These are phyloP conservation scores for Kappamyces sp. DNA, from an alignment of 192 early-diverging fungal genomes.

Conservation along the genomic window DNA sequence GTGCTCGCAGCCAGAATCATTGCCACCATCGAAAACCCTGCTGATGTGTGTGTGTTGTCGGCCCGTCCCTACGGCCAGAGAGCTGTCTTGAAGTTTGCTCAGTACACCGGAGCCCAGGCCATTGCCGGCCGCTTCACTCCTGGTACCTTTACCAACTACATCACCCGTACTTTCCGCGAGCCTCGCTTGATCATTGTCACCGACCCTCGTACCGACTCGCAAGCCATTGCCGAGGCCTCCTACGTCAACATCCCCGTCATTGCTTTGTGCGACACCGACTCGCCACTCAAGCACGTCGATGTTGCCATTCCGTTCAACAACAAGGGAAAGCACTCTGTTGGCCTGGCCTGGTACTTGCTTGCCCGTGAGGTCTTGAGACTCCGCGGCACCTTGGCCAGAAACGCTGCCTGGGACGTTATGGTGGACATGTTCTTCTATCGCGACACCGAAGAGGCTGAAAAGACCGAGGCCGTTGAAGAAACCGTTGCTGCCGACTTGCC, in stretches of 20 bases:
- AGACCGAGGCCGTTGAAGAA: conserved; percentile 62
- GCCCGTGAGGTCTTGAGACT: conserved; percentile 99
- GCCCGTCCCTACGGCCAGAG: conserved; percentile 97
- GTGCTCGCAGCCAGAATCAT: conserved; percentile 98
- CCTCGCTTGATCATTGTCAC: conserved; percentile 96
- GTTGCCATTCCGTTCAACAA: conserved; percentile 99
- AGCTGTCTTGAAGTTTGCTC: conserved; percentile 97
- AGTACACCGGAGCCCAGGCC: conserved; percentile 97
- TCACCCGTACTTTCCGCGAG: conserved; percentile 99
- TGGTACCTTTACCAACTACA: conserved; percentile 99
- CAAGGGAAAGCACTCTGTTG: conserved; percentile 98
- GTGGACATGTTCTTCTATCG: conserved; percentile 99
- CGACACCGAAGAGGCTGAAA: conserved; percentile 96
- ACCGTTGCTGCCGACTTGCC: conserved; percentile 26
- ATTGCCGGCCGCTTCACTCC: conserved; percentile 99
- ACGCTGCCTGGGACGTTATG: conserved; percentile 92
- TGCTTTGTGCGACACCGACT: conserved; percentile 97
- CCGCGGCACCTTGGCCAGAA: conserved; percentile 83
- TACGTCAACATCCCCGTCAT: conserved; percentile 99
- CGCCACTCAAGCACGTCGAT: conserved; percentile 89
- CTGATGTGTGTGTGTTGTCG: conserved; percentile 96
- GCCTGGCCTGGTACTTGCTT: conserved; percentile 95
- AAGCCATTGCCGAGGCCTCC: conserved; percentile 97
- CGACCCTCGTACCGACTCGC: conserved; percentile 97
- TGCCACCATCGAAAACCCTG: conserved; percentile 96